Base-by-base conservation (phyloP, 2,329 filamentous ascomycete species). In the Alternaria sp. region DNA sequence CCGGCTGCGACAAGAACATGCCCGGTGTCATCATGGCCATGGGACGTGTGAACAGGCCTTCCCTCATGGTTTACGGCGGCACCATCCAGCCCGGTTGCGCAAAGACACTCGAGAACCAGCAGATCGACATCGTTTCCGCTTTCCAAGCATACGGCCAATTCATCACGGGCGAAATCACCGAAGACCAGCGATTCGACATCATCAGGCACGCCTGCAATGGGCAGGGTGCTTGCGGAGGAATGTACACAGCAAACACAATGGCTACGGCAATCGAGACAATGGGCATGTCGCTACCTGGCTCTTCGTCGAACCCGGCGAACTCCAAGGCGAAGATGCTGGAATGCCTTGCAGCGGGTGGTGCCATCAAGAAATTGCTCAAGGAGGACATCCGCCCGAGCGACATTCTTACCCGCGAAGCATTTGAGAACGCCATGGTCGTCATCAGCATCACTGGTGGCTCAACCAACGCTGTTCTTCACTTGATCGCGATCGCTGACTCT, bases 1-100 rank as follows among this genome's bases (percentile, higher is more conserved):
- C 96, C 14, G 96, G 96, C 53, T 99, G 96, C 82, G 96, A 99
- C 87, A 99, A 99, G 89, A 99, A 99, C 84, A 98, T 99, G 96
- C 80, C 80, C n/a, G 83, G 84, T 77, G 84, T 86, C 51, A 81
- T 86, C 63, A 86, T 86, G 82, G 96, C 94, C 60, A 97, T 97
- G 92, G 95, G 94, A 41, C 89, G 96, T 72, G 89, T 97, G 70
- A 98, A 99, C 85, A 87, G 96, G 50, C 96, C 96, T 28, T 94
- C 92, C 73, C 86, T 99, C 78, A 99, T 99, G 96, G 92, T 99
- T 28, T 99, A 99, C 77, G 96, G 96, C 71, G 96, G 96, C 53
- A 94, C 92, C 45, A 99, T 98, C 79, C 90, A 92, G 79, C 93
- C 96, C 41, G 96, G 96, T 50, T 97, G 94, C 83, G 92, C 92